Conservation (phyloP, 768 basidiomycete species). For the Infundibulicybe gibba region DNA sequence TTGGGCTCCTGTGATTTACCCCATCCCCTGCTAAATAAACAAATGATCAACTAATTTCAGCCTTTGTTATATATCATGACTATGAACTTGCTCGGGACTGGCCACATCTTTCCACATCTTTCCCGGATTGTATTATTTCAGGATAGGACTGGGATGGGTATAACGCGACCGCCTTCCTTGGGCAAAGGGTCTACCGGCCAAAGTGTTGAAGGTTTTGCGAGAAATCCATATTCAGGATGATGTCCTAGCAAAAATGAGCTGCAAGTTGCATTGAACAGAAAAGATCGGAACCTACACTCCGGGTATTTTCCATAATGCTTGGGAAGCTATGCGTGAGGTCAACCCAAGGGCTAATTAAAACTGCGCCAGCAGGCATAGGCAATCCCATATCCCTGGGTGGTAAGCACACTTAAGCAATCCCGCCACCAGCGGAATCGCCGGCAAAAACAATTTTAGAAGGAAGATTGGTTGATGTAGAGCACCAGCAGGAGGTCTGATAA, state of each 20-base stretch:
- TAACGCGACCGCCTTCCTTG: conserved; percentile 27
- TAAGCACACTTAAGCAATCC: conserved; percentile 58
- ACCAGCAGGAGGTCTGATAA: conserved; percentile 63
- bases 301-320: conserved; percentile 63
- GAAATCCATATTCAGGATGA: conserved; percentile 62
- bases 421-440: conserved; percentile 79
- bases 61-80: too few species aligned
- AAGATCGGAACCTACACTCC: conserved; percentile 40
- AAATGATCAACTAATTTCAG: background rate
- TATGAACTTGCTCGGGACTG: background rate
- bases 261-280: background rate
- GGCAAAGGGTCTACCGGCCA: conserved; percentile 51
- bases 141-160: conserved; percentile 31
- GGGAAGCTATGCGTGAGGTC: conserved; percentile 87
- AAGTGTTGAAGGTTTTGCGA: conserved; percentile 52
- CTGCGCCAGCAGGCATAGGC: conserved; percentile 70
- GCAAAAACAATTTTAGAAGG: conserved; percentile 72
- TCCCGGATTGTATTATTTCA: conserved; percentile 17
- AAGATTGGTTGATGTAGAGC: conserved; percentile 60
- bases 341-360: conserved; percentile 80
- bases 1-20: conserved; percentile 44
- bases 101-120: conserved; percentile 16
- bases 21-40: conserved; percentile 13
- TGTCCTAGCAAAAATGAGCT: conserved; percentile 45
- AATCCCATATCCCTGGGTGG: conserved; percentile 64